Conservation (phyloP, 1,284 basidiomycete species). For the Pseudozyma sp. region DNA sequence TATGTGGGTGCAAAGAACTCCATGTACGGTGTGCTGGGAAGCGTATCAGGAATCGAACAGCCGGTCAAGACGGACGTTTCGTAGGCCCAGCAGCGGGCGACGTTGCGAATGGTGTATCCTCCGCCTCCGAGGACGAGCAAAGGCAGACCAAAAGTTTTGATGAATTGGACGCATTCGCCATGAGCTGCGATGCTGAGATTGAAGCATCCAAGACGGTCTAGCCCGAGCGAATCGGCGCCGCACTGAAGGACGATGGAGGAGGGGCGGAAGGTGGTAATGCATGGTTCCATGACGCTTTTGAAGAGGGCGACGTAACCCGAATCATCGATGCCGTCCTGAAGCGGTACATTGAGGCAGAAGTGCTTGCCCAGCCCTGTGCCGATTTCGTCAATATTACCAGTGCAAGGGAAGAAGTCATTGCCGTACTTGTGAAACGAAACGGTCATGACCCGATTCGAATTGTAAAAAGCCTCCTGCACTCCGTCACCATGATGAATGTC, state of each 20-base stretch:
- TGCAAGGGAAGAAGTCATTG: slow-evolving; percentile 85
- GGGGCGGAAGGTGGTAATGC: slow-evolving; percentile 88
- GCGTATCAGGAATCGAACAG: slow-evolving; percentile 82
- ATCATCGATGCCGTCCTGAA: slow-evolving; percentile 97
- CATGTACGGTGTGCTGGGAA: slow-evolving; percentile 90
- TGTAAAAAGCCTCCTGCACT: slow-evolving; percentile 99
- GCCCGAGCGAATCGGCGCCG: slow-evolving; percentile 94
- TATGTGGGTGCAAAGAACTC: slow-evolving; percentile 92
- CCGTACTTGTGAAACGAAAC: slow-evolving; percentile 99
- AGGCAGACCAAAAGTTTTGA: slow-evolving; percentile 89
- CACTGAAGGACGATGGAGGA: slow-evolving; percentile 94
- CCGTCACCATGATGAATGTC: slow-evolving; percentile 99
- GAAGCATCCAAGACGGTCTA: slow-evolving; percentile 94
- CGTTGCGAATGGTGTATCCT: slow-evolving; percentile 90
- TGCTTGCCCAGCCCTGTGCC: slow-evolving; percentile 79
- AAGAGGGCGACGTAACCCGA: slow-evolving; percentile 95
- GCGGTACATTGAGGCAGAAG: slow-evolving; percentile 93
- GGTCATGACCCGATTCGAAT: slow-evolving; percentile 96
- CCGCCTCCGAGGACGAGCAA: slow-evolving; percentile 92
- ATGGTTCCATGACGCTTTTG: slow-evolving; percentile 94
- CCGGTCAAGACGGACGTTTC: slow-evolving; percentile 86
- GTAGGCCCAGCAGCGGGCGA: slow-evolving; percentile 98
- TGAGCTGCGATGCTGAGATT: slow-evolving; percentile 99
- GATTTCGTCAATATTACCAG: slow-evolving; percentile 66
- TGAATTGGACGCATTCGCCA: slow-evolving; percentile 96